Evolutionary conservation across 2,329 filamentous ascomycete genomes (phyloP).

Genomic region (Alternaria consortialis): DNA sequence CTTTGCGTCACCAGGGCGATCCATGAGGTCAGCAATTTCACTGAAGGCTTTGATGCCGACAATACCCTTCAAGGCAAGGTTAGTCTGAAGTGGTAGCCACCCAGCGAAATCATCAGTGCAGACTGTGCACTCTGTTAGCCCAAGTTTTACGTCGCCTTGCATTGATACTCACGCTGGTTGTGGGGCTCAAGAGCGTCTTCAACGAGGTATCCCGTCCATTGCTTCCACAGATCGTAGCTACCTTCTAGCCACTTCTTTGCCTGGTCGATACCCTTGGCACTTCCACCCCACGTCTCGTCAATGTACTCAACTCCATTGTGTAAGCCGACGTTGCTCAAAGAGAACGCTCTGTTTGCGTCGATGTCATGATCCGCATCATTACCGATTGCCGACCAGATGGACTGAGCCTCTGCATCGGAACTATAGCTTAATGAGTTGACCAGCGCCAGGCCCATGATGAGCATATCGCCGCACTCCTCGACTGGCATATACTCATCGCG

Average conservation of each 20-base stretch:
- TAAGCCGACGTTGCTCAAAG: constrained; percentile 59
- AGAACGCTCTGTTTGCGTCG: constrained; percentile 54
- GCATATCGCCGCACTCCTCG: constrained; percentile 82
- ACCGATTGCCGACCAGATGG: constrained; percentile 65
- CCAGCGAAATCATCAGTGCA: constrained; percentile 88
- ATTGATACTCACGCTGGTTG: constrained; percentile 66
- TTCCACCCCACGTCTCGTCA: constrained; percentile 68
- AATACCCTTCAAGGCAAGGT: constrained; percentile 84
- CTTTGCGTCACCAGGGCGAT: constrained; percentile 64
- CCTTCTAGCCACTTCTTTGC: constrained; percentile 71
- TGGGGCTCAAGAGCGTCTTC: constrained; percentile 76
- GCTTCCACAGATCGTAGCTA: constrained; percentile 76
- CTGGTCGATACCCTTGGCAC: constrained; percentile 62
- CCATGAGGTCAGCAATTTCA: constrained; percentile 70
- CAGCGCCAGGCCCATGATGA: constrained; percentile 82
- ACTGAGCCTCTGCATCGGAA: constrained; percentile 63
- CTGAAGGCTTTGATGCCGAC: constrained; percentile 83
- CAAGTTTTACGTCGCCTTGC: not conserved
- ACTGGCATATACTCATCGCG: constrained; percentile 79
- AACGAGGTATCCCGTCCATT: constrained; percentile 83
- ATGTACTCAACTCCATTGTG: constrained; percentile 65
- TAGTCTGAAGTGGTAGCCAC: constrained; percentile 79
- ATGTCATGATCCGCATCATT: constrained; percentile 28
- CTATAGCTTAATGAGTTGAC: constrained; percentile 76
- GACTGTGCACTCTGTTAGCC: constrained; percentile 55